phyloP scores from a whole-genome alignment of 164 flowering plant genomes.

The Vitis cinerea region DNA sequence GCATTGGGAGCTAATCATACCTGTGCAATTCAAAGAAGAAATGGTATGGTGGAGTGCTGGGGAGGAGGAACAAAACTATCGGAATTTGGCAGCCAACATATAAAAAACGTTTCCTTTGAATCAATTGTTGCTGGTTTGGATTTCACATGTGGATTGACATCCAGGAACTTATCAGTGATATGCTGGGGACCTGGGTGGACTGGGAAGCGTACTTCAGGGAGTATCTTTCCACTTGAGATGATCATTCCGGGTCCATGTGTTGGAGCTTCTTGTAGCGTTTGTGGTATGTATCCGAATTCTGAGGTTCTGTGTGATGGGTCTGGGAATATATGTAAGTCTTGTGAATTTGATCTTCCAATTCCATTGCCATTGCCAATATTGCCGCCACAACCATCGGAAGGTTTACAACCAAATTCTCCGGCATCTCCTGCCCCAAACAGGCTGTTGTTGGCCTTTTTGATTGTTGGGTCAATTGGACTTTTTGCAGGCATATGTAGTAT shows the following conservation, averaged over 20 bases:
- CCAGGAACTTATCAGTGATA: slow-evolving; percentile 21
- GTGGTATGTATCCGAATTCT: slow-evolving; percentile 34
- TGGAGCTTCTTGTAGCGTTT: slow-evolving; percentile 11
- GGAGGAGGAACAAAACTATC: slow-evolving; percentile 22
- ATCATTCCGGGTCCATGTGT: slow-evolving; percentile 37
- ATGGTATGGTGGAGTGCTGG: slow-evolving; percentile 42
- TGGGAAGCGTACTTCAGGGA: background rate
- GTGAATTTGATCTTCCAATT: slow-evolving; percentile 21
- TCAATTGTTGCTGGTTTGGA: slow-evolving; percentile 33
- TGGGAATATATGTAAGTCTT: slow-evolving; percentile 27
- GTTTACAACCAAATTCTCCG: background rate
- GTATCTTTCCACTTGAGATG: slow-evolving; percentile 14
- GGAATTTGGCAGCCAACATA: background rate
- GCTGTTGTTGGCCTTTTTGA: slow-evolving; percentile 16
- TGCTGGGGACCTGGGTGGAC: slow-evolving; percentile 41
- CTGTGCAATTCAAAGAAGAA: slow-evolving; percentile 34
- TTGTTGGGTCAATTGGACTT: slow-evolving; percentile 30
- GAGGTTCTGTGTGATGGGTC: slow-evolving; percentile 24
- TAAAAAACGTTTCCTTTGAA: slow-evolving; percentile 28
- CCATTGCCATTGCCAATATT: slow-evolving; percentile 17
- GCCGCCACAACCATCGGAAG: background rate
- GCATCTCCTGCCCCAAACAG: background rate
- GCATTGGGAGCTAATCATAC: slow-evolving; percentile 36
- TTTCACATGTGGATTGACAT: slow-evolving; percentile 31
- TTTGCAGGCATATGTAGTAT: slow-evolving; percentile 24